phyloP scores from a whole-genome alignment of 495 filamentous ascomycete species.

The Glonium stellatum region DNA sequence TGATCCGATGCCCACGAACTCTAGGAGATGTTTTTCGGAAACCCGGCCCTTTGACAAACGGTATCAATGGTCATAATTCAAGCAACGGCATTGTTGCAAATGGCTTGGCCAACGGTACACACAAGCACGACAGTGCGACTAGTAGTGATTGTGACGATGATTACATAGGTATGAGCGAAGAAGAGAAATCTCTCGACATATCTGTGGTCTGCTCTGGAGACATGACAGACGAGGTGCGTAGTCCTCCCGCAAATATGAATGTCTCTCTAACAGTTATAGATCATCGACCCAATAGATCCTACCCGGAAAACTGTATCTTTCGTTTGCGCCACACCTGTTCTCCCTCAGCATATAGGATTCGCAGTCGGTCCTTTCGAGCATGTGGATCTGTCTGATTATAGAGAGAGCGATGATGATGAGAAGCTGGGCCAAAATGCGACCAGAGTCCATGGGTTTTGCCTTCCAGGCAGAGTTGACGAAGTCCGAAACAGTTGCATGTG shows the following conservation, averaged over 20 bases:
- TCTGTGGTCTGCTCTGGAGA: constrained; percentile 86
- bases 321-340: constrained; percentile 57
- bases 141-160: constrained; percentile 18
- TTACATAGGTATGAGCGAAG: constrained; percentile 47
- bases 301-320: constrained; percentile 81
- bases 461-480: constrained; percentile 73
- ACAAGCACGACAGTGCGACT: constrained; percentile 21
- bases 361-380: constrained; percentile 91
- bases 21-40: constrained; percentile 68
- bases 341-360: constrained; percentile 84
- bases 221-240: constrained; percentile 63
- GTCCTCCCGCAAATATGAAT: not conserved
- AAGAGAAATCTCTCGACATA: constrained; percentile 81
- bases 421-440: constrained; percentile 76
- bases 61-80: not conserved
- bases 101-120: constrained; percentile 8
- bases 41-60: constrained; percentile 9
- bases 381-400: constrained; percentile 80
- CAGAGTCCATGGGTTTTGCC: constrained; percentile 80
- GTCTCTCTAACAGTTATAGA: constrained; percentile 36
- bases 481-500: constrained; percentile 77
- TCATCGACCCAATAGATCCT: constrained; percentile 62
- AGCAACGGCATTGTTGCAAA: constrained; percentile 7
- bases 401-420: constrained; percentile 84
- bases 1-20: constrained; percentile 75